These are phyloP conservation scores for Boletus fagicola DNA, from an alignment of 768 basidiomycete genomes.

Conservation along the genomic window DNA sequence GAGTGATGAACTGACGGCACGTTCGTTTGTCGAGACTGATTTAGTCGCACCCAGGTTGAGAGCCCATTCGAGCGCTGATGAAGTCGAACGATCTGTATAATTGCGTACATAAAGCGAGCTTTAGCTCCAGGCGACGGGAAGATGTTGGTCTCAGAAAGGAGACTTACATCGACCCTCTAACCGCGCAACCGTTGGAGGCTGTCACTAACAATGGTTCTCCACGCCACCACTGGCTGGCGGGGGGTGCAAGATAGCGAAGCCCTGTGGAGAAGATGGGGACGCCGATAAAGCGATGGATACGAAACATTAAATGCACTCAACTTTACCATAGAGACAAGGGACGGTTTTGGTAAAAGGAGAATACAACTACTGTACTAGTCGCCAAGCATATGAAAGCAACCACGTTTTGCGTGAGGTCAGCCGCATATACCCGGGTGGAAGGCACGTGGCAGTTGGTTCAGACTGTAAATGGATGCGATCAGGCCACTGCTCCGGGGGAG, in stretches of 20 bases:
- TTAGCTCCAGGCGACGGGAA: background rate
- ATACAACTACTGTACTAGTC: background rate
- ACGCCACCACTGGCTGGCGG: background rate
- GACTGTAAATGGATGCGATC: slow-evolving; percentile 9
- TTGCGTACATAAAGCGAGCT: background rate
- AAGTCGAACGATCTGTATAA: background rate
- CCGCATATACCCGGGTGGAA: background rate
- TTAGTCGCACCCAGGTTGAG: background rate
- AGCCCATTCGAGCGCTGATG: background rate
- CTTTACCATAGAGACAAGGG: slow-evolving; percentile 1
- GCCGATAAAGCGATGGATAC: slow-evolving; percentile 3
- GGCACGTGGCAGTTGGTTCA: slow-evolving; percentile 10
- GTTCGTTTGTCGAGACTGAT: background rate
- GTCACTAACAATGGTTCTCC: background rate
- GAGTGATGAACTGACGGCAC: background rate
- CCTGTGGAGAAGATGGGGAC: background rate
- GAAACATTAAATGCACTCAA: background rate
- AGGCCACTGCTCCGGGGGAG: background rate
- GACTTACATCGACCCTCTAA: background rate
- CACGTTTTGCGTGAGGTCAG: slow-evolving; percentile 3
- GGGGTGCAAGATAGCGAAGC: background rate
- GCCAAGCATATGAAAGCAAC: slow-evolving; percentile 6
- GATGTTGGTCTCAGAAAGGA: background rate
- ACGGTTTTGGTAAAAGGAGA: background rate
- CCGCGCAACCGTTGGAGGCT: background rate